A percentile compares a stretch with the other conserved stretches of the same genome.
phyloP scores from a whole-genome alignment of 2,329 filamentous ascomycete genomes.

The Rutstroemia sp. region DNA sequence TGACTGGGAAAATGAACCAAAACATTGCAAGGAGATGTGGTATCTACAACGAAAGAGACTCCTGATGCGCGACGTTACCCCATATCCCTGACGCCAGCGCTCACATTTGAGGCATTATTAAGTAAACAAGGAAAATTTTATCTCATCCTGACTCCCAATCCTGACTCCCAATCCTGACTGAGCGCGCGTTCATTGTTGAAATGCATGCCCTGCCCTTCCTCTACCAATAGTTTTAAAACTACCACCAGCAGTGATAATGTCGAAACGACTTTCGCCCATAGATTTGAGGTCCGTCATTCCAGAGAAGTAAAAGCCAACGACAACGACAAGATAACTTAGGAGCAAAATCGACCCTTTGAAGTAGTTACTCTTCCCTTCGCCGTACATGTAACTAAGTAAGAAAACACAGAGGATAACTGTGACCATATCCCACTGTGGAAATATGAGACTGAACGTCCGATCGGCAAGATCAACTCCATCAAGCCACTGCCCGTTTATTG shows the following conservation, averaged over 20 bases:
- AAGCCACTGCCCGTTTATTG: conserved; percentile 56
- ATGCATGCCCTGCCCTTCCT: conserved; percentile 24
- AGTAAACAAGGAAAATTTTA: neutral
- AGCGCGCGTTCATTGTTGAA: conserved; percentile 18
- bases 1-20: neutral
- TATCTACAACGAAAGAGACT: conserved; percentile 14
- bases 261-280: conserved; percentile 29
- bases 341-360: conserved; percentile 97
- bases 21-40: conserved; percentile 6
- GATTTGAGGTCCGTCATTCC: conserved; percentile 35
- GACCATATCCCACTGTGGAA: conserved; percentile 99
- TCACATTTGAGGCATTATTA: conserved; percentile 17
- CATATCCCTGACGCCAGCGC: conserved; percentile 23
- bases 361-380: conserved; percentile 99
- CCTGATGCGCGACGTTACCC: conserved; percentile 3
- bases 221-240: conserved; percentile 30
- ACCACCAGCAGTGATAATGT: conserved; percentile 27
- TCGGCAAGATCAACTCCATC: conserved; percentile 45
- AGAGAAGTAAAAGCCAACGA: conserved; percentile 87
- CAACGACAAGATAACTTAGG: conserved; percentile 84
- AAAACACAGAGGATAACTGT: conserved; percentile 95
- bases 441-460: conserved; percentile 79
- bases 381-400: conserved; percentile 93
- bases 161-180: neutral
- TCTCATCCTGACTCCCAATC: neutral